A percentile compares a stretch with the other conserved stretches of the same genome.
Evolutionary conservation across 345 rosid species (phyloP).

Genomic region (Arabidopsis suecica): DNA sequence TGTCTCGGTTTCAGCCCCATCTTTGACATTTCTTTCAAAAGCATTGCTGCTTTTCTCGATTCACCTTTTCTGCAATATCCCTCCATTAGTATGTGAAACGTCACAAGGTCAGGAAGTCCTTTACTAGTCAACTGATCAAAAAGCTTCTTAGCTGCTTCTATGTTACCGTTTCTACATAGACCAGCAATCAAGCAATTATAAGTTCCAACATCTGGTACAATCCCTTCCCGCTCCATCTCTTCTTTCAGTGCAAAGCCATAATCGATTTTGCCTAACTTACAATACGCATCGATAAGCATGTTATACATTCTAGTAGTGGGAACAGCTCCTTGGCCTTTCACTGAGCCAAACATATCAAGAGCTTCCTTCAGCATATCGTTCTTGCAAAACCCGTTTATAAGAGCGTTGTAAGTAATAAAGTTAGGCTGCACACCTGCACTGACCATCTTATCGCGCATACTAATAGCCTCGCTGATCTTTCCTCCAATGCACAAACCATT

Average conservation of each 20-base stretch:
- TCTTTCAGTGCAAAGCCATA: conserved; percentile 59
- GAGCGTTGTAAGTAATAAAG: conserved; percentile 65
- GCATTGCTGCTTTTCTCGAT: conserved; percentile 59
- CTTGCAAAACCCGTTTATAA: conserved; percentile 76
- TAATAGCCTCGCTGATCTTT: conserved; percentile 59
- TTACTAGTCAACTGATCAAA: conserved; percentile 51
- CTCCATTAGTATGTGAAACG: conserved; percentile 69
- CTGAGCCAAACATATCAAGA: conserved; percentile 50
- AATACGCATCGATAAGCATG: conserved; percentile 71
- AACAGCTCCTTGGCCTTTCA: conserved; percentile 52
- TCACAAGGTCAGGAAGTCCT: conserved; percentile 60
- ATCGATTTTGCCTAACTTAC: conserved; percentile 60
- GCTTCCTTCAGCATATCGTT: conserved; percentile 67
- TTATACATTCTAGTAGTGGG: conserved; percentile 61
- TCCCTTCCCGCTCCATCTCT: conserved; percentile 57
- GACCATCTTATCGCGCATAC: conserved; percentile 62
- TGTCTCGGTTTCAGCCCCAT: conserved; percentile 68
- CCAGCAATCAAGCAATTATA: conserved; percentile 80
- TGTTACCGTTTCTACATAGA: conserved; percentile 58
- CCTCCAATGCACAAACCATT: conserved; percentile 59
- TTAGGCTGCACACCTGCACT: conserved; percentile 57
- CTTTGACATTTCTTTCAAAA: conserved; percentile 59
- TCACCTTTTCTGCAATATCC: conserved; percentile 67
- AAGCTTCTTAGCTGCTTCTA: conserved; percentile 50
- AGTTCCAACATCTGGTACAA: conserved; percentile 58